Conservation (phyloP, 208 protist species). For the Trypanosoma scelopori region DNA sequence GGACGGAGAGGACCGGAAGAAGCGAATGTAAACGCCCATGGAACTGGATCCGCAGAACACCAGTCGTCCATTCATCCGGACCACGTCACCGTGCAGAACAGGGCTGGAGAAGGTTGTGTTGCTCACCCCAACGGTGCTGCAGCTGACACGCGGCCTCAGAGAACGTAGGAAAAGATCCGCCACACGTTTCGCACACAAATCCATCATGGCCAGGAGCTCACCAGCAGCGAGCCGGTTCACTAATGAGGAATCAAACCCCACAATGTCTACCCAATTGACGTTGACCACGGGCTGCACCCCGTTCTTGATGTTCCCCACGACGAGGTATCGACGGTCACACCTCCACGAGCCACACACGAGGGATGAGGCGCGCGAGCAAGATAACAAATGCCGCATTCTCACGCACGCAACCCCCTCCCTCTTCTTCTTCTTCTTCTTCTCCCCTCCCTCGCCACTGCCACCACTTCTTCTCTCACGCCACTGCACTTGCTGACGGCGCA, state of each 20-base stretch:
- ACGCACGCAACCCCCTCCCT: neutral
- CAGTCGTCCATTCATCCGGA: conserved; percentile 73
- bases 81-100: conserved; percentile 82
- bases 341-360: conserved; percentile 1
- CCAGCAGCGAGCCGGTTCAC: conserved; percentile 71
- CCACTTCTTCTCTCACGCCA: no score
- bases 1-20: conserved; percentile 67
- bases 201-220: conserved; percentile 80
- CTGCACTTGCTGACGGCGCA: no score
- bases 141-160: conserved; percentile 34
- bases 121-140: conserved; percentile 82
- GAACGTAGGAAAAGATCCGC: conserved; percentile 32
- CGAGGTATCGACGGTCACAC: conserved; percentile 25
- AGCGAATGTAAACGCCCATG: conserved; percentile 79
- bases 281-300: conserved; percentile 51
- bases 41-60: conserved; percentile 83
- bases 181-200: conserved; percentile 80
- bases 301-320: conserved; percentile 61
- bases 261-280: conserved; percentile 79
- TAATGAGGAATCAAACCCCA: conserved; percentile 46
- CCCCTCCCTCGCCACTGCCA: neutral
- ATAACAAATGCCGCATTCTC: neutral
- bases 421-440: conserved; percentile 15
- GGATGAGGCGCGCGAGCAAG: neutral
- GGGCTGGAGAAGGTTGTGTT: conserved; percentile 79